Base-by-base conservation (phyloP, 2,329 filamentous ascomycete genomes). In the Helminthosporium solani region DNA sequence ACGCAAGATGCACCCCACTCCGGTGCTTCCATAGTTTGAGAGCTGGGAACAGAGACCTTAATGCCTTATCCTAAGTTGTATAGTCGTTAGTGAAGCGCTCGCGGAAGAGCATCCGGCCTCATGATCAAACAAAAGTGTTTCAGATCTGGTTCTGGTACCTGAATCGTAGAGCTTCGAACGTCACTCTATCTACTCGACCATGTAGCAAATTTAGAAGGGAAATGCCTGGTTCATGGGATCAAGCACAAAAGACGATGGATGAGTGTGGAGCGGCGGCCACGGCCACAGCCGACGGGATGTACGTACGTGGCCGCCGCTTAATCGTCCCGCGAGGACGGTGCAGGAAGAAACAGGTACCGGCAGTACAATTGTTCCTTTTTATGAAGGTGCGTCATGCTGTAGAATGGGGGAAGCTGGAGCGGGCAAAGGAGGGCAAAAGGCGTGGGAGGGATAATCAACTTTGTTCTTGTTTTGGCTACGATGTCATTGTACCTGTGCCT, bases 221-320 rank as follows among this genome's bases (percentile, higher is more conserved):
- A 12, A 31, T 12, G 28, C 28, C 28, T 31, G 28, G 28, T 31
- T 31, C 7, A 31, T 31, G 28, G 28, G 28, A 31, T 31, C 28
- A 42, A 30, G 40, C 30, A 19, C 11, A 15, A 42, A 20, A 23
- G 40, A 25, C 19, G 27, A 34, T 25, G 16, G 35, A n/a, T n/a
- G n/a, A n/a, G n/a, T n/a, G 41, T 37, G 42, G 40, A 34, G 21
- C 42, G 44, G 47, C 42, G 48, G 46, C 34, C 45, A 34, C 42
- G 48, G 46, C 34, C 45, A 34, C 31, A 33, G 23, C 37, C 46
- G 44, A 16, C 33, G 21, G 31, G 7, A 25, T 38, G 11, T 38
- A 34, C 21, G 49, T 52, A 65, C 63, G 58, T 64, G 62, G 56
- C 58, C 50, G 52, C 49, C 56, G 48, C 58, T 56, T 52, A 61